Conservation (phyloP, 345 rosid genomes). For the Rhodamnia rubescens region DNA sequence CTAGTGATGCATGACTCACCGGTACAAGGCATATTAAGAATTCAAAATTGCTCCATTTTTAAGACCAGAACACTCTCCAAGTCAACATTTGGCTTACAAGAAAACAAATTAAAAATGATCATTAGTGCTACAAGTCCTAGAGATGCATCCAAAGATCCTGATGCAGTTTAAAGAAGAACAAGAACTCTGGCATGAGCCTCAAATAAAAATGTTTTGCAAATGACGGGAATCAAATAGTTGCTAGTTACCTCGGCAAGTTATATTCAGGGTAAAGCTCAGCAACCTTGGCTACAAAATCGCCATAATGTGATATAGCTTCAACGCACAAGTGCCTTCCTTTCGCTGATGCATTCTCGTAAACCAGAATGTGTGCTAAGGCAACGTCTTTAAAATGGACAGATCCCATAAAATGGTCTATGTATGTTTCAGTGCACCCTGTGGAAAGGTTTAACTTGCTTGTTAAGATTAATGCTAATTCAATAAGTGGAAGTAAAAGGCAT, state of each 20-base stretch:
- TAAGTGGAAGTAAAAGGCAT: neutral
- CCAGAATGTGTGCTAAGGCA: slow-evolving; percentile 76
- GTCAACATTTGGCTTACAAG: neutral
- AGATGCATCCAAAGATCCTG: neutral
- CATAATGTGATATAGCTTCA: slow-evolving; percentile 83
- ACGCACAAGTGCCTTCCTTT: slow-evolving; percentile 81
- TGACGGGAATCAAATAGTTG: neutral
- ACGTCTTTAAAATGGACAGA: slow-evolving; percentile 86
- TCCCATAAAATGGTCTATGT: slow-evolving; percentile 73
- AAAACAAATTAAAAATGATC: neutral
- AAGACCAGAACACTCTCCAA: neutral
- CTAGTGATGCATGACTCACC: neutral
- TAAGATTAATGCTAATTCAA: neutral
- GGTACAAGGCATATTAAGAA: neutral
- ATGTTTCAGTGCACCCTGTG: slow-evolving; percentile 80
- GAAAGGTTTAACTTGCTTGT: neutral
- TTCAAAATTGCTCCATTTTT: neutral
- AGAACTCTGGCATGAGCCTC: neutral
- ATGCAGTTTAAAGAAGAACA: neutral
- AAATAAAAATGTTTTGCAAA: neutral
- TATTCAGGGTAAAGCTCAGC: slow-evolving; percentile 92
- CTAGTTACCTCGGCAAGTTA: slow-evolving; percentile 51
- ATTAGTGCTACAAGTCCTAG: neutral
- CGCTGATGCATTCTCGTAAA: slow-evolving; percentile 71
- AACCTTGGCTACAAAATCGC: slow-evolving; percentile 80